Evolutionary conservation across 805 yeast genomes (phyloP).

Genomic region (Middelhovenomyces tepae): DNA sequence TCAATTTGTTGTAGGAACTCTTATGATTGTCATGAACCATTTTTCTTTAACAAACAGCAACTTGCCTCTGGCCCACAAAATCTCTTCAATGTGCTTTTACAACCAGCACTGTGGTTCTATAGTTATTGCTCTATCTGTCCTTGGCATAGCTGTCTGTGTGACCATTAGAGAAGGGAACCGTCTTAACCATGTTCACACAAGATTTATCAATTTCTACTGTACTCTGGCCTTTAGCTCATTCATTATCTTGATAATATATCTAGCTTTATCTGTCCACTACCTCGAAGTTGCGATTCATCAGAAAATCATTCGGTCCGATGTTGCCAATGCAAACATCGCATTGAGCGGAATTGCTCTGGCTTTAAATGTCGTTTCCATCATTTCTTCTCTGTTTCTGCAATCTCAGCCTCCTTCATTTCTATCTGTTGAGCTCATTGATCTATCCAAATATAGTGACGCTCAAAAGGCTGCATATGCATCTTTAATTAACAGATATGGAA

Average conservation of each 20-base stretch:
- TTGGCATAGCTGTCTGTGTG: constrained; percentile 10
- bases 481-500: constrained; percentile 26
- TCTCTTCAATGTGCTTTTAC: neutral
- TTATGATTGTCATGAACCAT: constrained; percentile 7
- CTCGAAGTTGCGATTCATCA: neutral
- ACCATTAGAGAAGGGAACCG: constrained; percentile 4
- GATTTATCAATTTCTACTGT: constrained; percentile 2
- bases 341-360: constrained; percentile 11
- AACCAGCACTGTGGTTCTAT: constrained; percentile 14
- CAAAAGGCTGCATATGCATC: constrained; percentile 25
- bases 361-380: constrained; percentile 16
- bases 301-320: neutral
- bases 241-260: constrained; percentile 1
- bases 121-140: constrained; percentile 15
- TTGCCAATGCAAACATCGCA: constrained; percentile 12
- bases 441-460: constrained; percentile 16
- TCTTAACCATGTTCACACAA: neutral
- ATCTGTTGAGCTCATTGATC: constrained; percentile 24
- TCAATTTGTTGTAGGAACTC: constrained; percentile 4
- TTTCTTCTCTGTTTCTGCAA: constrained; percentile 18
- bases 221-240: neutral
- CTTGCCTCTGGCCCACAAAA: neutral
- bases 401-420: constrained; percentile 22
- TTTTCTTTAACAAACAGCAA: constrained; percentile 1
- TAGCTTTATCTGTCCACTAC: neutral